Conservation (phyloP, 352 stramenopile genomes). For the Globisporangium rhizosaccharum region DNA sequence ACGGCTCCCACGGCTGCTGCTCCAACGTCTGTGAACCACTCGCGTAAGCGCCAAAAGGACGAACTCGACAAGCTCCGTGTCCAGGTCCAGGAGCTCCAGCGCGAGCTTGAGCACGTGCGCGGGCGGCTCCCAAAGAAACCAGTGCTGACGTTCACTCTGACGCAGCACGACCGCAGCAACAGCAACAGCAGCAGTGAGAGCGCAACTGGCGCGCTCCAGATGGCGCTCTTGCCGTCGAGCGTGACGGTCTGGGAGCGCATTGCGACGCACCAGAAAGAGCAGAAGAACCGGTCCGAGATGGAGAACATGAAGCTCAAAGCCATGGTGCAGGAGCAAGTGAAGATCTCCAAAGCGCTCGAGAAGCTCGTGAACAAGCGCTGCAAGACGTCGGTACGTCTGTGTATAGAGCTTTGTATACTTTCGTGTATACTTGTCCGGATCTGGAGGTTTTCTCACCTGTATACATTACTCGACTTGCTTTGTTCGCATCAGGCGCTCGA, state of each 20-base stretch:
- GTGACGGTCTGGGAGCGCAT: conserved; percentile 52
- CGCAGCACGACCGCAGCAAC: background rate
- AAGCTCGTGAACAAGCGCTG: conserved; percentile 51
- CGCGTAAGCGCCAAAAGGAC: conserved; percentile 50
- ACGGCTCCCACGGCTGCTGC: background rate
- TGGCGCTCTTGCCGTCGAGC: conserved; percentile 8
- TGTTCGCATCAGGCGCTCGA: conserved; percentile 4
- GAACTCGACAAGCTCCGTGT: conserved; percentile 39
- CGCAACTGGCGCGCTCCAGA: background rate
- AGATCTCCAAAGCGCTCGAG: conserved; percentile 51
- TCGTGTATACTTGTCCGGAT: background rate
- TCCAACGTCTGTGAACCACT: conserved; percentile 29
- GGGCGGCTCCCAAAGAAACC: conserved; percentile 8
- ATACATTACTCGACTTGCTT: background rate
- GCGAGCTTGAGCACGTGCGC: conserved; percentile 27
- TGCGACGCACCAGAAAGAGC: conserved; percentile 56
- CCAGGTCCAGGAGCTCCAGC: conserved; percentile 54
- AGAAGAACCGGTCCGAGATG: conserved; percentile 65
- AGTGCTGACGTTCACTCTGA: background rate
- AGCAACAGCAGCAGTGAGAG: background rate
- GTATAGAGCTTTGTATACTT: background rate
- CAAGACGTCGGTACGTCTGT: conserved; percentile 25
- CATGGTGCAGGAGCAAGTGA: conserved; percentile 46
- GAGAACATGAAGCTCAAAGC: conserved; percentile 58
- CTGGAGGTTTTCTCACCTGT: background rate